Conservation (phyloP, 2,329 filamentous ascomycete species). For the Endocalyx cinctus region DNA sequence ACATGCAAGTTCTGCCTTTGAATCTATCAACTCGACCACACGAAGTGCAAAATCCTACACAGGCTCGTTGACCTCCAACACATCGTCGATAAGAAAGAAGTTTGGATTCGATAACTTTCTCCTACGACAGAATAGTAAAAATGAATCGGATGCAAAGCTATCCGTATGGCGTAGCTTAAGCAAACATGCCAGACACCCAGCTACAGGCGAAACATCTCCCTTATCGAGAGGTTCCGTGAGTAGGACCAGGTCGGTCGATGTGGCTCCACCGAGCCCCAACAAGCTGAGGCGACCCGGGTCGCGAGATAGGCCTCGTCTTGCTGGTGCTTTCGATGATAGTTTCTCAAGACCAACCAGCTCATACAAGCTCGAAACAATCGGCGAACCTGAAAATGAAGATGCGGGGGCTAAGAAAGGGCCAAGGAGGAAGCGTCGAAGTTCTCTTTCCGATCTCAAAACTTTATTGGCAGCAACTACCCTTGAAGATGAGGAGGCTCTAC, state of each 20-base stretch:
- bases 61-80: slow-evolving; percentile 78
- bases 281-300: slow-evolving; percentile 50
- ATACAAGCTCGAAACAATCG: slow-evolving; percentile 55
- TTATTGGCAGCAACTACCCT: slow-evolving; percentile 61
- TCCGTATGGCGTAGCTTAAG: slow-evolving; percentile 86
- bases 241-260: slow-evolving; percentile 75
- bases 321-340: slow-evolving; percentile 57
- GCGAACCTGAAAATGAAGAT: slow-evolving; percentile 47
- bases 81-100: slow-evolving; percentile 77
- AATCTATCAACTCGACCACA: slow-evolving; percentile 55
- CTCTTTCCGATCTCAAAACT: slow-evolving; percentile 76
- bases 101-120: slow-evolving; percentile 76
- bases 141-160: slow-evolving; percentile 61
- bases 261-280: slow-evolving; percentile 46
- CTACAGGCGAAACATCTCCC: slow-evolving; percentile 56
- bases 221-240: slow-evolving; percentile 62
- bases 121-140: slow-evolving; percentile 76
- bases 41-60: slow-evolving; percentile 58
- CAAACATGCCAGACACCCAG: slow-evolving; percentile 64
- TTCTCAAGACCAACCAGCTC: slow-evolving; percentile 52
- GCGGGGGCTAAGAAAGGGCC: slow-evolving; percentile 35
- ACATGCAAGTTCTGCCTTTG: slow-evolving; percentile 45
- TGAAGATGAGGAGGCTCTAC: slow-evolving; percentile 39
- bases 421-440: slow-evolving; percentile 83
- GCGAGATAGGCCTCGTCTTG: slow-evolving; percentile 56